Evolutionary conservation across 1,284 basidiomycete species (phyloP), one percentile per base, ranked within the genome.

Genomic region (Cutaneotrichosporon cavernicola): DNA sequence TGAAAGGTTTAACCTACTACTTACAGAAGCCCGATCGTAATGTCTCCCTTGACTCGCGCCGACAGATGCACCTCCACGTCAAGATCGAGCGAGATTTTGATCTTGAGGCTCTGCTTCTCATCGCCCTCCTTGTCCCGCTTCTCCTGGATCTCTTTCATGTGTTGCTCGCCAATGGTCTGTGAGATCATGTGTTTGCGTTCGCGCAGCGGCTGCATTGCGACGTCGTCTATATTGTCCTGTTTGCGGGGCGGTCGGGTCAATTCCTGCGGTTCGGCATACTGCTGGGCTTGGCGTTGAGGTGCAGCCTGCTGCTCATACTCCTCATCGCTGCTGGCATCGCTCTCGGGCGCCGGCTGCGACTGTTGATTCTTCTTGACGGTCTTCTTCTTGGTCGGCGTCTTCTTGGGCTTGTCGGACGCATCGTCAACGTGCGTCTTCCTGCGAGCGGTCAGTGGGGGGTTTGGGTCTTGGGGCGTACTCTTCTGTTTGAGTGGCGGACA

Each of bases 21-120:
- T 51, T 50, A 68, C 61, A 65, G 59, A 18, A 68, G 50, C 10
- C 66, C 66, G 59, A 68, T 68, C 7, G 66, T 68, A 21, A 68
- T 61, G 59, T 68, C 66, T 34, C 66, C 66, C 46, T 68, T 65
- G 40, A 68, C 61, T 56, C 66, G 64, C 38, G 66, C 66, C 40
- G 64, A 64, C 26, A 68, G 51, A 55, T 68, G 64, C 30, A 68
- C 66, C 58, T 68, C 64, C 4, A 68, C 66, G 46, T 65, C 61
- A 18, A 68, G 40, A 61, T 68, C 66, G 11, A 68, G 49, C 34
- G 58, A 40, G 46, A 68, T 68, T 18, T 62, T 65, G 59, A 68
- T 68, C 55, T 62, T 62, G 46, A 68, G 56, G 22, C 60, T 57
- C 36, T 63, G 52, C n/a, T 68, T 57, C 13, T 68, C 66, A 31